These are phyloP conservation scores for Colletotrichum sp. DNA, from an alignment of 2,329 filamentous ascomycete species.

Conservation along the genomic window DNA sequence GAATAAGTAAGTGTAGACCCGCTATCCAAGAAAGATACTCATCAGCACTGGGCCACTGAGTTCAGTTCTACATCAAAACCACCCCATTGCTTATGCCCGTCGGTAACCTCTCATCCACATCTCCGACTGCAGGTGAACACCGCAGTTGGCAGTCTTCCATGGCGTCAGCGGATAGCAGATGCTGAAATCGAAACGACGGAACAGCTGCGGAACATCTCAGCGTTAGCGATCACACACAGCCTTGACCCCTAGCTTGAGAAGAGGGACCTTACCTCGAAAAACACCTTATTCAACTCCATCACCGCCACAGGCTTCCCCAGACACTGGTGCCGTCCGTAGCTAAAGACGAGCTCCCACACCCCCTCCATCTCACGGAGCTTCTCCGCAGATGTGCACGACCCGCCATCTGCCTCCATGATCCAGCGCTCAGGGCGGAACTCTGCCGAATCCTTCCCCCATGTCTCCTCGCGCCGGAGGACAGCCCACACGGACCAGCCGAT, in stretches of 20 bases:
- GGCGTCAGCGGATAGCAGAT: slow-evolving; percentile 34
- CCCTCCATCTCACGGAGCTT: slow-evolving; percentile 37
- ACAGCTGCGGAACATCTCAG: slow-evolving; percentile 22
- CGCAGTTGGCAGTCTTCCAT: slow-evolving; percentile 34
- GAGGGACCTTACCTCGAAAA: slow-evolving; percentile 42
- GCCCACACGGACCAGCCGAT: slow-evolving; percentile 38
- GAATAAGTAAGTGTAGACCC: not conserved
- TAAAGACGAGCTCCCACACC: slow-evolving; percentile 41
- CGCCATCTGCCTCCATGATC: slow-evolving; percentile 33
- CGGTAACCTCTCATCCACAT: slow-evolving; percentile 25
- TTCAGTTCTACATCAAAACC: not conserved
- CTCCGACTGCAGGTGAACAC: slow-evolving; percentile 35
- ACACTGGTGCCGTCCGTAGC: slow-evolving; percentile 41
- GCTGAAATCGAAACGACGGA: slow-evolving; percentile 34
- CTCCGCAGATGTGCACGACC: slow-evolving; percentile 22
- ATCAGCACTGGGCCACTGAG: fast-evolving
- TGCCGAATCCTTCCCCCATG: slow-evolving; percentile 39
- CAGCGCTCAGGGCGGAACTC: slow-evolving; percentile 40
- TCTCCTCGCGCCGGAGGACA: slow-evolving; percentile 34
- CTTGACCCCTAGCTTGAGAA: not conserved
- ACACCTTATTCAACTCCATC: slow-evolving; percentile 43
- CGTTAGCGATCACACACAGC: not conserved
- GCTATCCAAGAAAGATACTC: not conserved
- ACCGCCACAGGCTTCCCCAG: slow-evolving; percentile 40
- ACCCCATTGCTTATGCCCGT: not conserved